phyloP scores from a whole-genome alignment of 2,329 filamentous ascomycete genomes.

The Aspergillus sp. region DNA sequence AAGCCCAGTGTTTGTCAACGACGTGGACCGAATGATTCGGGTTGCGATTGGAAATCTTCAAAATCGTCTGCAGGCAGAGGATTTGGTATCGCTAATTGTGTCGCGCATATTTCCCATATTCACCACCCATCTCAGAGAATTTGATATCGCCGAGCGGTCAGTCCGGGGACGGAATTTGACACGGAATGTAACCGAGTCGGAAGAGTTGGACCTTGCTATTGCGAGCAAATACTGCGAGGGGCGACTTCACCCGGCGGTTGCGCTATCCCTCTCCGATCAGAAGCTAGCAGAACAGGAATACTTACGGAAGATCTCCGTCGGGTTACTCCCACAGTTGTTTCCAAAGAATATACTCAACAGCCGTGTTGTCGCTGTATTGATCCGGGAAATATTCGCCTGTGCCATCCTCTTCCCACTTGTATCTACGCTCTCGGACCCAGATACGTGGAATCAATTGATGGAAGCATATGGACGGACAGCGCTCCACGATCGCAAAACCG shows the following conservation, averaged over 20 bases:
- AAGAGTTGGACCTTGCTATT: conserved; percentile 91
- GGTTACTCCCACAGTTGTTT: conserved; percentile 67
- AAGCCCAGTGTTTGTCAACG: conserved; percentile 71
- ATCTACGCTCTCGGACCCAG: conserved; percentile 76
- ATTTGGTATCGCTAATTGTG: conserved; percentile 76
- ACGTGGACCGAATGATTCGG: conserved; percentile 76
- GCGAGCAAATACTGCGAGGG: conserved; percentile 90
- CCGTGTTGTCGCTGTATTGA: conserved; percentile 68
- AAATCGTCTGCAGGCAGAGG: conserved; percentile 65
- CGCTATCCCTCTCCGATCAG: conserved; percentile 73
- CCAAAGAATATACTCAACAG: conserved; percentile 70
- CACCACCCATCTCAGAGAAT: conserved; percentile 81
- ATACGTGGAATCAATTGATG: conserved; percentile 96
- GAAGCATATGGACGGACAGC: conserved; percentile 80
- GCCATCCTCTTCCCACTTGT: conserved; percentile 80
- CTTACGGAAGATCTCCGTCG: conserved; percentile 65
- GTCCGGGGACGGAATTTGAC: conserved; percentile 85
- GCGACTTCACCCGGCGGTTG: conserved; percentile 78
- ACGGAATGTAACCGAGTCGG: conserved; percentile 85
- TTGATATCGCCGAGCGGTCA: conserved; percentile 79
- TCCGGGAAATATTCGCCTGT: conserved; percentile 87
- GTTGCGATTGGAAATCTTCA: conserved; percentile 63
- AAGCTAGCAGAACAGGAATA: conserved; percentile 84
- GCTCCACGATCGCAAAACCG: conserved; percentile 91
- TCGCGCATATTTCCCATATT: conserved; percentile 79